Percentiles rank a stretch among this genome's conserved stretches.
Conservation (phyloP, 257 asterid genomes). For the Thymus mandschuricus region DNA sequence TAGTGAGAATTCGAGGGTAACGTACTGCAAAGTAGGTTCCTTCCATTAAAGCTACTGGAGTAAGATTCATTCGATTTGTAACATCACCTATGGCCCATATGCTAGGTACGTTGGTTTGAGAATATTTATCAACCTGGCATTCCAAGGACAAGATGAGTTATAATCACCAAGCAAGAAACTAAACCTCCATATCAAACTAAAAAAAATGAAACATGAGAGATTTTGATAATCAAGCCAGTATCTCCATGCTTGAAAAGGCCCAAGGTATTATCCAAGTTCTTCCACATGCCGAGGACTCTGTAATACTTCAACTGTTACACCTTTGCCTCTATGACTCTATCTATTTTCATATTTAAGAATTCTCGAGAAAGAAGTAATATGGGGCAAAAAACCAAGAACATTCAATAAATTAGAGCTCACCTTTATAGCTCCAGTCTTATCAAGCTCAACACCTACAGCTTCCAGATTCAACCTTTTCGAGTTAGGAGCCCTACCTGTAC, state of each 20-base stretch:
- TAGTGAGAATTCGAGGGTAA: conserved; percentile 25
- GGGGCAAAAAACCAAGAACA: conserved; percentile 13
- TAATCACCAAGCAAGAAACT: conserved; percentile 10
- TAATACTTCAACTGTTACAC: background rate
- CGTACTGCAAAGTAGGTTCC: conserved; percentile 89
- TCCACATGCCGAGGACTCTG: conserved; percentile 6
- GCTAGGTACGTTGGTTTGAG: conserved; percentile 91
- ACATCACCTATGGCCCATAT: conserved; percentile 98
- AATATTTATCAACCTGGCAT: conserved; percentile 73
- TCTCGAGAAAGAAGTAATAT: conserved; percentile 3
- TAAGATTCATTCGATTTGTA: conserved; percentile 90
- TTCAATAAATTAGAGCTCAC: conserved; percentile 42
- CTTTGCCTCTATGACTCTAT: background rate
- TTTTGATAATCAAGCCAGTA: background rate
- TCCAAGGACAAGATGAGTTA: background rate
- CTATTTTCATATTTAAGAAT: conserved; percentile 1
- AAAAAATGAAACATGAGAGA: conserved; percentile 4
- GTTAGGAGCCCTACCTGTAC: conserved; percentile 90
- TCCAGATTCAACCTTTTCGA: conserved; percentile 85
- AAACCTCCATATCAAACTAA: conserved; percentile 9
- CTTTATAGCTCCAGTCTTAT: conserved; percentile 71
- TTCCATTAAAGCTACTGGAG: conserved; percentile 99
- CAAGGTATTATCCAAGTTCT: background rate
- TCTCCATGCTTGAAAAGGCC: conserved; percentile 12
- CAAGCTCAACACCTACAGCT: conserved; percentile 84